Percentiles rank a stretch among this genome's conserved stretches.
phyloP scores from a whole-genome alignment of 441 rosid species.

The Erodium texanum region DNA sequence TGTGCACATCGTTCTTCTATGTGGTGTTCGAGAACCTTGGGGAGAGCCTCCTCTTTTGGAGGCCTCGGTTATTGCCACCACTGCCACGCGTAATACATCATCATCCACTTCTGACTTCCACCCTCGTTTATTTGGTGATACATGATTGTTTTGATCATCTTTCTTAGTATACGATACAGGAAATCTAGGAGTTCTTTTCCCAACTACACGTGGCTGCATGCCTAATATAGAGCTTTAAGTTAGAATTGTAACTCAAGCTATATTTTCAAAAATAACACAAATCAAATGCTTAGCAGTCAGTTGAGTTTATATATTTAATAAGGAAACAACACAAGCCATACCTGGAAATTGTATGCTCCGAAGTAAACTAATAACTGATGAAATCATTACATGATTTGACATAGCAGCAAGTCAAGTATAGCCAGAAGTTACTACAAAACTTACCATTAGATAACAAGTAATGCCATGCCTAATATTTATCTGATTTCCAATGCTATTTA shows the following conservation, averaged over 20 bases:
- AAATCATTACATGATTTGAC: not conserved
- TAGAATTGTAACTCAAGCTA: not conserved
- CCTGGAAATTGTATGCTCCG: not conserved
- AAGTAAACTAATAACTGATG: not conserved
- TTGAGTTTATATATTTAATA: not conserved
- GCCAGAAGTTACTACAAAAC: not conserved
- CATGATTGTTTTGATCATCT: conserved; percentile 38
- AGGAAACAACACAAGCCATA: not conserved
- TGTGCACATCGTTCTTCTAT: conserved; percentile 28
- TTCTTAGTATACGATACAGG: conserved; percentile 47
- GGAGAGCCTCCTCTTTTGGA: conserved; percentile 55
- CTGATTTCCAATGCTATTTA: not conserved
- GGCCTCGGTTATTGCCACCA: conserved; percentile 56
- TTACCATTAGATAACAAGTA: not conserved
- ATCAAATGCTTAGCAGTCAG: not conserved
- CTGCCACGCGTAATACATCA: conserved; percentile 55
- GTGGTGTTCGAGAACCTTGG: conserved; percentile 37
- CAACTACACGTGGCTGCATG: conserved; percentile 56
- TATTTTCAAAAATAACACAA: not conserved
- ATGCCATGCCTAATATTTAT: not conserved
- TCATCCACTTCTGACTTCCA: conserved; percentile 46
- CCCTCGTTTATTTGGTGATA: conserved; percentile 34
- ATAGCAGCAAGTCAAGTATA: not conserved
- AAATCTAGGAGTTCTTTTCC: conserved; percentile 90
- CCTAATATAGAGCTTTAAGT: conserved; percentile 35